Conservation (phyloP, 257 asterid species). For the Nicotiana otophora region DNA sequence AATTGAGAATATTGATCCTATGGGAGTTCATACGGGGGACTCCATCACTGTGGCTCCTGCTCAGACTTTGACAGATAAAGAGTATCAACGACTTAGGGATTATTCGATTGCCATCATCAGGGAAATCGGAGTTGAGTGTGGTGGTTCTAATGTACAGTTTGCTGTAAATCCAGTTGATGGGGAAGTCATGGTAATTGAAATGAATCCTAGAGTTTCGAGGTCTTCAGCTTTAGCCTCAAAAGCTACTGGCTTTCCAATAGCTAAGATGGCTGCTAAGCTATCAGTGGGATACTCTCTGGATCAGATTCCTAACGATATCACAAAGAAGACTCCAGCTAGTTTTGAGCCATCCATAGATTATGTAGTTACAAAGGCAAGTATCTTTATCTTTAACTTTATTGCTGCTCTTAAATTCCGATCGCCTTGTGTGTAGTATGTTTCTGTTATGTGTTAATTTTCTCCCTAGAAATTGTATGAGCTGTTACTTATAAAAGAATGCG, state of each 20-base stretch:
- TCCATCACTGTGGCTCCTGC: constrained; percentile 99
- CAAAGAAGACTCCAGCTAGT: constrained; percentile 98
- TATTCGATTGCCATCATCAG: constrained; percentile 93
- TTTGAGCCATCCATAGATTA: constrained; percentile 97
- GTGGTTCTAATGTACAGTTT: constrained; percentile 96
- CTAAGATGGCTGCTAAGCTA: constrained; percentile 96
- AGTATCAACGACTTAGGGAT: constrained; percentile 93
- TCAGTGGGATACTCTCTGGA: constrained; percentile 94
- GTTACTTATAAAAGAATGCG: not conserved
- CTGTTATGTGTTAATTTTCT: not conserved
- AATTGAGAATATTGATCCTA: constrained; percentile 91
- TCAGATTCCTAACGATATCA: constrained; percentile 96
- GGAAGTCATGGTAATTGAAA: constrained; percentile 96
- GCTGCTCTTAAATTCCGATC: not conserved
- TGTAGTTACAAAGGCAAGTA: constrained; percentile 84
- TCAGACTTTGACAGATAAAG: constrained; percentile 93
- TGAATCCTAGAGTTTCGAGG: constrained; percentile 97
- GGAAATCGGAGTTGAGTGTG: constrained; percentile 98
- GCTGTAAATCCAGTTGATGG: constrained; percentile 95
- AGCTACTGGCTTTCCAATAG: constrained; percentile 99
- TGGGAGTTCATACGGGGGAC: constrained; percentile 99
- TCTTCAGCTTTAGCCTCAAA: constrained; percentile 97
- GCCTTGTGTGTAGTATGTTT: not conserved
- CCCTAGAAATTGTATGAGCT: not conserved
- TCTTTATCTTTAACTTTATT: not conserved